Base-by-base conservation (phyloP, 768 basidiomycete species). In the Leccinum pellstonianum region DNA sequence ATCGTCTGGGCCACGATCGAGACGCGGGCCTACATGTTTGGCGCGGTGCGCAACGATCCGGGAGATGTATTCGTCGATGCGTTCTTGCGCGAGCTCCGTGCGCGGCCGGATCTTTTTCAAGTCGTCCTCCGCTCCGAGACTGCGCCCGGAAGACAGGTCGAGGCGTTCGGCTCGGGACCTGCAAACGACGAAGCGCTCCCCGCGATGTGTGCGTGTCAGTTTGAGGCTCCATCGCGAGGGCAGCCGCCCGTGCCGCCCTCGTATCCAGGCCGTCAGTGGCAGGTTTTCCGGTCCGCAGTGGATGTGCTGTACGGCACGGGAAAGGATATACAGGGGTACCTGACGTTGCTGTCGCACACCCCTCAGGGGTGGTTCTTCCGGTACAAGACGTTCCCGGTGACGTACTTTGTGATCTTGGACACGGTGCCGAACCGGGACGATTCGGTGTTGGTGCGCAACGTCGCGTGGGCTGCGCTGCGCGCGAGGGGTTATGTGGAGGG, bases 381-480 rank as follows among this genome's bases (percentile, higher is more conserved):
- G 10, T 73, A 64, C 63, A 76, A 73, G 54, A 65, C 59, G 0
- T 65, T 76, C 51, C 72, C 67, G 1, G 75, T 75, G 29, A 74
- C 62, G 23, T 76, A 72, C 54, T 66, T 76, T 55, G 68, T 73
- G 3, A 73, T 76, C 21, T 31, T 64, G 54, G 63, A 64, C 19
- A 54, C 63, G 0, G 54, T 56, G 4, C 57, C 62, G 1, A 35
- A 55, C 37, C 62, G 62, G 3, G 61, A 33, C 5, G 9, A 2
- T 6, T 52, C 54, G 7, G 33, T 48, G 4, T 31, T 62, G 54
- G 55, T 48, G 21, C 29, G 55, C 17, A 62, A 62, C 11, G 55
- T 62, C 1, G 12, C 62, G 0, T 63, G 55, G 61, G 62, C 62
- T n/a, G 75, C 75, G 2, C 61, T 76, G 17, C 63, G 68, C 15